Evolutionary conservation across 176 grass and related monocot species (phyloP).

Genomic region (Otatea glauca): DNA sequence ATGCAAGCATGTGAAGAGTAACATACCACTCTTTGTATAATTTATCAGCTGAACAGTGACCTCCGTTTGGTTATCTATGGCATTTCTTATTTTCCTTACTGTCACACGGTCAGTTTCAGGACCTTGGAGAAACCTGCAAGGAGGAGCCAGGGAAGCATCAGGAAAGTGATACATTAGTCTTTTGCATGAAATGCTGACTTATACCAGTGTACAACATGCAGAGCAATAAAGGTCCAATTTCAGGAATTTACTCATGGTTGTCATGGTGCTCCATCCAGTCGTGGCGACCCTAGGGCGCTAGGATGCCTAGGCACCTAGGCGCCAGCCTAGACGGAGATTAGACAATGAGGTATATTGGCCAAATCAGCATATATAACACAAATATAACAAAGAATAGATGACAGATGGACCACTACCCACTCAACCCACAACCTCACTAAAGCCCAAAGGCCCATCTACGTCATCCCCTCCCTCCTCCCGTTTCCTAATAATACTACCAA

Average conservation of each 20-base stretch:
- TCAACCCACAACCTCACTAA: no score
- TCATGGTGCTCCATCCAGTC: no score
- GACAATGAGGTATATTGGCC: no score
- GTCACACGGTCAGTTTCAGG: conserved; percentile 78
- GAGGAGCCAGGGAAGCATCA: conserved; percentile 24
- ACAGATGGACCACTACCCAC: no score
- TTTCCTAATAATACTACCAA: no score
- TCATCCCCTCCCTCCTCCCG: no score
- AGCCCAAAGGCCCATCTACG: no score
- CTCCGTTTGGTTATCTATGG: conserved; percentile 85
- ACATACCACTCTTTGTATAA: conserved; percentile 90
- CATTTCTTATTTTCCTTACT: conserved; percentile 89
- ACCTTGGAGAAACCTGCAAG: conserved; percentile 83
- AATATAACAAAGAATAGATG: no score
- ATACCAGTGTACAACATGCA: neutral
- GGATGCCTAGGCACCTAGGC: no score
- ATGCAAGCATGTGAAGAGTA: conserved; percentile 16
- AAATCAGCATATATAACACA: no score
- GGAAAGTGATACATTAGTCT: neutral
- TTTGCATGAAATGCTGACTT: neutral
- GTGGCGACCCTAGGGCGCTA: no score
- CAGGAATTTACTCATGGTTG: neutral
- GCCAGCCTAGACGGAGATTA: no score
- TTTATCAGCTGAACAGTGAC: conserved; percentile 96
- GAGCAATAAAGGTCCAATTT: conserved; percentile 15